Evolutionary conservation across 2,329 filamentous ascomycete species (phyloP), one percentile per base, ranked within the genome.

Genomic region (Pyricularia pennisetigena): DNA sequence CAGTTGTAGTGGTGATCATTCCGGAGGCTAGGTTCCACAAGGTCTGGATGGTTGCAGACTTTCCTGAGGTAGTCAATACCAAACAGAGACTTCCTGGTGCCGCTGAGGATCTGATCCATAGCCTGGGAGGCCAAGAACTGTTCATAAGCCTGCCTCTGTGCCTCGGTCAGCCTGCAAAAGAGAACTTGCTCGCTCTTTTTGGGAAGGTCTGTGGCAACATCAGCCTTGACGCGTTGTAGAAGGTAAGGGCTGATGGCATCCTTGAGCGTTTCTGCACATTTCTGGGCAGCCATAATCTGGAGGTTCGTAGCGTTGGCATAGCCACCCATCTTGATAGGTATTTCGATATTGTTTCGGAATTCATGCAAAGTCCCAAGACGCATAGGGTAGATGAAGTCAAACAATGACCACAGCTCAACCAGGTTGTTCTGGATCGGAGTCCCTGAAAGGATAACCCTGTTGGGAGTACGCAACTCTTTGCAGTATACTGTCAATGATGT

Each of bases 381-480:
- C 92, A 98, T 97, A 0, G 96, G 95, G 70, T 93, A 98, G 69
- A 98, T 90, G 75, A 99, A 99, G 76, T 99, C 96, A 75, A 99
- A 98, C 0, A 99, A 81, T 0, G 94, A 98, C 94, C 95, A 99
- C 0, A 99, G 82, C 76, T 99, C 96, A 0, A 91, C 90, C 29
- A 99, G 80, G 71, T 97, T 98, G 77, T 99, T 99, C 77, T 99
- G 96, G 83, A 99, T 96, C 0, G 96, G 96, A 0, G 95, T 99
- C 5, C 95, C 95, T 0, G 96, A 98, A 1, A 99, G 82, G 69
- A 99, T 98, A 71, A 98, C 85, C 26, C 96, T 88, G 73, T 98
- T 95, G 0, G 91, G 86, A 0, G 95, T 99, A 41, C 91, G 89
- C 12, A 99, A 81, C 77, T 97, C 92, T 76, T 99, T 99, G 83